phyloP scores from a whole-genome alignment of 1,284 basidiomycete species.

The Leccinum angustisporum region DNA sequence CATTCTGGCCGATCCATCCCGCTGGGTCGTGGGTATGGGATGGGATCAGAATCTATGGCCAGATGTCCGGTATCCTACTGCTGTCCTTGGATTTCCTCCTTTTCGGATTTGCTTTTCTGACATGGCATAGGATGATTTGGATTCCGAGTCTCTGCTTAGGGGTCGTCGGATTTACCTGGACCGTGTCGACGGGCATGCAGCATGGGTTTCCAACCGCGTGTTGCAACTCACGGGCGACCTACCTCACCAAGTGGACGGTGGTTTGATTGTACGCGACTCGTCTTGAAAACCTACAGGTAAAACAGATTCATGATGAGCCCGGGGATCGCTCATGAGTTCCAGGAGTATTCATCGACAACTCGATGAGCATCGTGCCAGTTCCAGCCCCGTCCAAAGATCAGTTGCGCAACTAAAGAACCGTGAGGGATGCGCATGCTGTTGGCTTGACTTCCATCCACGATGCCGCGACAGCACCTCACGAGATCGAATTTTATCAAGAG shows the following conservation, averaged over 20 bases:
- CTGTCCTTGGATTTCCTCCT: conserved; percentile 47
- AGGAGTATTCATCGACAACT: conserved; percentile 75
- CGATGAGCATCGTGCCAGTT: conserved; percentile 64
- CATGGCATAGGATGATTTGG: conserved; percentile 53
- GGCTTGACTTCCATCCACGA: conserved; percentile 87
- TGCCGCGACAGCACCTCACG: conserved; percentile 55
- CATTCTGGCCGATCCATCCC: conserved; percentile 48
- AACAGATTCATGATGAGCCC: conserved; percentile 10
- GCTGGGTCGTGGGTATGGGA: conserved; percentile 85
- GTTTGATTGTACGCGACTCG: conserved; percentile 67
- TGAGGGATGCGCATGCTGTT: conserved; percentile 65
- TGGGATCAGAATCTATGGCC: conserved; percentile 91
- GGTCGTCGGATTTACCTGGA: conserved; percentile 68
- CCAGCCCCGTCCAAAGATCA: conserved; percentile 64
- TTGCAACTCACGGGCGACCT: conserved; percentile 60
- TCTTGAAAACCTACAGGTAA: conserved; percentile 72
- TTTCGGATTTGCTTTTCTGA: background rate
- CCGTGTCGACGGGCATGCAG: conserved; percentile 81
- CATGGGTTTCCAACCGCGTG: conserved; percentile 78
- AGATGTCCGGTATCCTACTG: conserved; percentile 70
- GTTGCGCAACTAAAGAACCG: conserved; percentile 56
- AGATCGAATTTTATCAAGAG: conserved; percentile 69
- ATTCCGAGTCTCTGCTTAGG: conserved; percentile 59
- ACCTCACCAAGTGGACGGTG: conserved; percentile 66
- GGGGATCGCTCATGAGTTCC: background rate